These are phyloP conservation scores for Nepenthes alata DNA, from an alignment of 179 eudicot species.

Conservation along the genomic window DNA sequence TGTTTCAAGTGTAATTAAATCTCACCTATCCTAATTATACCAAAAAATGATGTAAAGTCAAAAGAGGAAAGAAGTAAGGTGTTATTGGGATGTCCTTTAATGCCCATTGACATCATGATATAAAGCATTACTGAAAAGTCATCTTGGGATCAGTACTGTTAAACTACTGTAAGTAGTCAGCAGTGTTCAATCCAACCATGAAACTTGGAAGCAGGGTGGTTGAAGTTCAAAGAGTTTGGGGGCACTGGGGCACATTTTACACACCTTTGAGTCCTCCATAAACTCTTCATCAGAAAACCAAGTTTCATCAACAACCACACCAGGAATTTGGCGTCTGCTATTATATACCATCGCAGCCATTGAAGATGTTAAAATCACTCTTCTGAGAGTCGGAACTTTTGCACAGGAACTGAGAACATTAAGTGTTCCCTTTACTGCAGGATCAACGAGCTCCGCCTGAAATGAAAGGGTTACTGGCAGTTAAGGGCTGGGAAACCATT, in stretches of 20 bases:
- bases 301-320: constrained; percentile 22
- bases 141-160: too few relatives aligned
- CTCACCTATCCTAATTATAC: too few relatives aligned
- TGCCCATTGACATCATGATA: too few relatives aligned
- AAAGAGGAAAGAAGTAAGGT: too few relatives aligned
- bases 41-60: too few relatives aligned
- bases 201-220: neutral
- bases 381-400: constrained; percentile 14
- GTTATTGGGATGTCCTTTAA: too few relatives aligned
- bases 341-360: constrained; percentile 12
- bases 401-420: constrained; percentile 20
- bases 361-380: constrained; percentile 28
- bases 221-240: neutral
- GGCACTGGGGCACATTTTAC: neutral
- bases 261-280: constrained; percentile 7
- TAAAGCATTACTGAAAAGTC: too few relatives aligned
- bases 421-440: constrained; percentile 55
- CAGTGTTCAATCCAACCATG: too few relatives aligned
- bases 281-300: constrained; percentile 18
- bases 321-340: constrained; percentile 30
- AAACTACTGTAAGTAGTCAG: too few relatives aligned
- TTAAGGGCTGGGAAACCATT: too few relatives aligned
- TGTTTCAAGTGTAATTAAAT: too few relatives aligned
- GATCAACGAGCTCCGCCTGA: constrained; percentile 44
- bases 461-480: neutral